Base-by-base conservation (phyloP, 345 rosid genomes). In the Dipteronia dyeriana region DNA sequence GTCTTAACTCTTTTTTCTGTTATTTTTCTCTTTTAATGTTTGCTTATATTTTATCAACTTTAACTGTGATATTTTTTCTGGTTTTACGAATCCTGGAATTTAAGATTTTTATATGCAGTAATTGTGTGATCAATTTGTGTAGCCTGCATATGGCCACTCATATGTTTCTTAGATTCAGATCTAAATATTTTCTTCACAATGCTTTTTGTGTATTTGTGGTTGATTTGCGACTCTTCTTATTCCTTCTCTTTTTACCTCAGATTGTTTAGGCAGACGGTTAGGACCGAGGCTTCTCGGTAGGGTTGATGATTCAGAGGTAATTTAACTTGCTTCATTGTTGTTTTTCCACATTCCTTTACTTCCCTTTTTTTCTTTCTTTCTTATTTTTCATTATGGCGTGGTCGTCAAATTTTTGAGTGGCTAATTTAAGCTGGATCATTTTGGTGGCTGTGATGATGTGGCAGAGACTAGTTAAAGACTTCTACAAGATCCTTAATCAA, bases 261-360 rank as follows among this genome's bases (percentile, higher is more conserved):
- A 92, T 91, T 97, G 99, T 89, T 90, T 97, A 87, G 99, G 99
- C 74, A 89, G 99, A 86, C 93, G 97, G 76, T 86, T 91, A 80
- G 98, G 99, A 85, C 99, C 99, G 57, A 92, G 88, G 87, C 84
- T 97, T 88, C 97, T 96, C 49, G 92, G 96, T 63, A 88, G 93
- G 79, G 91, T 79, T 82, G 98, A 94, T 90, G 96, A 88, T 87
- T 94, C 99, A 73, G 96, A 82, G 93, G 98, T 94, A 90, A 88
- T 79, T 71, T 71, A 72, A 43, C 53, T 80, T 61, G 39, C 79
- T 68, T 67, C 63, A 39, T 66, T 74, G 66, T 66, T 66, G 25
- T 31, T 3, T 67, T 71, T 25, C 53, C 31, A 47, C 10, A 25
- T 76, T 75, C 10, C 12, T 4, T 69, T 68, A 19, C 25, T 17